These are phyloP conservation scores for Hansfordia pulvinata DNA, from an alignment of 2,329 filamentous ascomycete genomes.

Conservation along the genomic window DNA sequence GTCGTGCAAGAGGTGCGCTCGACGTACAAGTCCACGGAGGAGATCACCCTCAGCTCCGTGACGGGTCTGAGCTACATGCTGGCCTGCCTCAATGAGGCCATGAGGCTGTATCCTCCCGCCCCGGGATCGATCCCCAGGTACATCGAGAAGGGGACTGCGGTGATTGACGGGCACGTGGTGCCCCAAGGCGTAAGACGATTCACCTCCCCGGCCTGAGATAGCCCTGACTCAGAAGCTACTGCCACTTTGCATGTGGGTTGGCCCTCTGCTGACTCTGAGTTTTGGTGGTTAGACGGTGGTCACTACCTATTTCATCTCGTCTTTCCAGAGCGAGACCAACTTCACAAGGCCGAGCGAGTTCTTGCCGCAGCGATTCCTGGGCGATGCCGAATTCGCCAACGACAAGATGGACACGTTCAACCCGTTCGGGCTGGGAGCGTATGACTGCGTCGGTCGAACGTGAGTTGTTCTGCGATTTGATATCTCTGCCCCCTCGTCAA, in stretches of 20 bases:
- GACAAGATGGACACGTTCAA: conserved; percentile 21
- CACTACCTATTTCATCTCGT: conserved; percentile 21
- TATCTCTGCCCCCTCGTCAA: not conserved
- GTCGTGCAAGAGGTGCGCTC: conserved; percentile 24
- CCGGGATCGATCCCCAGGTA: conserved; percentile 10
- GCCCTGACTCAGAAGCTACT: too few species aligned
- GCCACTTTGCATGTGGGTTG: too few species aligned
- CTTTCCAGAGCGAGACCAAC: conserved; percentile 19
- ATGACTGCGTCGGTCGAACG: conserved; percentile 27
- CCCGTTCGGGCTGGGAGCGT: conserved; percentile 21
- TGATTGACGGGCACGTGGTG: conserved; percentile 11
- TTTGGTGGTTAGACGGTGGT: conserved; percentile 17
- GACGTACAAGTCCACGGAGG: conserved; percentile 19
- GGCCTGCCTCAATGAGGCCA: conserved; percentile 25
- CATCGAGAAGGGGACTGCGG: conserved; percentile 12
- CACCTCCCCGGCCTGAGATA: too few species aligned
- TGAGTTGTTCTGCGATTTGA: conserved; percentile 9
- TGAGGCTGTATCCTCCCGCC: conserved; percentile 26
- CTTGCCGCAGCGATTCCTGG: conserved; percentile 25
- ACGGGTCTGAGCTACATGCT: conserved; percentile 22
- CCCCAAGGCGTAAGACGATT: conserved; percentile 12
- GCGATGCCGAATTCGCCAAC: conserved; percentile 13
- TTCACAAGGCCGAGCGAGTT: conserved; percentile 23
- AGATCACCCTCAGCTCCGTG: conserved; percentile 22
- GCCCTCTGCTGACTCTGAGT: too few species aligned